These are phyloP conservation scores for Binderoboletus segoi DNA, from an alignment of 1,284 basidiomycete genomes.

Conservation along the genomic window DNA sequence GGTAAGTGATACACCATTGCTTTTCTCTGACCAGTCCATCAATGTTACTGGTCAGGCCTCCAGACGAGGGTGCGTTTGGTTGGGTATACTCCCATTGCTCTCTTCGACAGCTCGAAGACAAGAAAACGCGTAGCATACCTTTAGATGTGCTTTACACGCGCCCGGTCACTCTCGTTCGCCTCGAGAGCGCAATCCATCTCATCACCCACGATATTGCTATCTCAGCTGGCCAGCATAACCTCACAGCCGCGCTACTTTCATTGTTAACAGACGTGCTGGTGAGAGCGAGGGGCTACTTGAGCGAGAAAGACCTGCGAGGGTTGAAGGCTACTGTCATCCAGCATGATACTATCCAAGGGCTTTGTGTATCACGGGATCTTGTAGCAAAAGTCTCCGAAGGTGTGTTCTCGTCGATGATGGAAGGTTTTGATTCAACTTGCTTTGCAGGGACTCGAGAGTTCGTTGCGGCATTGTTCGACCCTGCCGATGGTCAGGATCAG, in stretches of 20 bases:
- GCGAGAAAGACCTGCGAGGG: conserved; percentile 26
- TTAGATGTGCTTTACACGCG: conserved; percentile 34
- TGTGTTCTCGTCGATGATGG: conserved; percentile 20
- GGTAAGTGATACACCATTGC: conserved; percentile 32
- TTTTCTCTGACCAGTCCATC: not conserved
- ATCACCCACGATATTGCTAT: conserved; percentile 42
- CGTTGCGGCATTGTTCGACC: conserved; percentile 29
- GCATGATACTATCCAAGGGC: conserved; percentile 32
- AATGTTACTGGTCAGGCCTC: conserved; percentile 10
- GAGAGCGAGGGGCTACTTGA: conserved; percentile 29
- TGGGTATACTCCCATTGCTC: conserved; percentile 48
- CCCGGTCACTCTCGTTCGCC: conserved; percentile 25
- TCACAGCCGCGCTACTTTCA: conserved; percentile 33
- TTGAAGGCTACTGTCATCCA: conserved; percentile 47
- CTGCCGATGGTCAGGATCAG: conserved; percentile 27
- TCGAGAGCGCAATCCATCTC: conserved; percentile 42
- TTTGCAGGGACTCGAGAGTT: conserved; percentile 35
- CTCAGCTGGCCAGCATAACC: conserved; percentile 16
- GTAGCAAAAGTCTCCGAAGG: conserved; percentile 35
- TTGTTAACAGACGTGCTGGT: conserved; percentile 42
- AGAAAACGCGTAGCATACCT: conserved; percentile 28
- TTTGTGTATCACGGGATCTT: conserved; percentile 36
- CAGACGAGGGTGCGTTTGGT: conserved; percentile 39
- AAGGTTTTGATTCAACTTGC: conserved; percentile 5
- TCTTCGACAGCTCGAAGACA: conserved; percentile 24